phyloP scores from a whole-genome alignment of 2,329 filamentous ascomycete genomes.

The Penicillium hesseltinei region DNA sequence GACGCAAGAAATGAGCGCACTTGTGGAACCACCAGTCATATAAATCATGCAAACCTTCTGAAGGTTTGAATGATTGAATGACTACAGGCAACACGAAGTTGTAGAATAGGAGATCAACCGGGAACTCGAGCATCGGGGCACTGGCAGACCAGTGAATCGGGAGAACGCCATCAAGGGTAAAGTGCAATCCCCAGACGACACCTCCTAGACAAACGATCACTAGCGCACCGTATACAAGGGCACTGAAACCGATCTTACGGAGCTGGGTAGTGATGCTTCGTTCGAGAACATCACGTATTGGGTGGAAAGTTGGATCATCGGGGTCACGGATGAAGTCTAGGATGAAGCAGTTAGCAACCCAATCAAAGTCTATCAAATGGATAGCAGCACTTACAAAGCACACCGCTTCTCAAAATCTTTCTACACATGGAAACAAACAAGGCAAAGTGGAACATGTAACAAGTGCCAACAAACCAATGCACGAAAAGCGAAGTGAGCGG shows the following conservation, averaged over 20 bases:
- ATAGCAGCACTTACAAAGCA: conserved; percentile 67
- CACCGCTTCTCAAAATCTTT: conserved; percentile 92
- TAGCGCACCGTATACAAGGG: conserved; percentile 88
- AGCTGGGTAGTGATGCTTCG: conserved; percentile 88
- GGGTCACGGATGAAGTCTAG: conserved; percentile 94
- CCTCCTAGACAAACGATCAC: conserved; percentile 92
- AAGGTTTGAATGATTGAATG: conserved; percentile 79
- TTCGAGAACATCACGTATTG: conserved; percentile 93
- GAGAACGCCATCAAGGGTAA: conserved; percentile 67
- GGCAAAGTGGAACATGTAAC: conserved; percentile 99
- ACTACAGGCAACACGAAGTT: conserved; percentile 92
- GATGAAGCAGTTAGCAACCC: conserved; percentile 1
- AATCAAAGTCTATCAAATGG: not conserved
- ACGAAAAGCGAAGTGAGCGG: conserved; percentile 92
- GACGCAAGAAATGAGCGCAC: conserved; percentile 73
- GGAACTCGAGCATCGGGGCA: conserved; percentile 89
- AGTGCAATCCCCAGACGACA: conserved; percentile 86
- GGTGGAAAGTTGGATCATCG: conserved; percentile 97
- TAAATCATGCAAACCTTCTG: conserved; percentile 76
- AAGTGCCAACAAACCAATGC: conserved; percentile 98
- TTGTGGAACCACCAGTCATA: conserved; percentile 96
- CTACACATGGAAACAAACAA: conserved; percentile 98
- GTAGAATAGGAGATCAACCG: conserved; percentile 90
- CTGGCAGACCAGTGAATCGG: conserved; percentile 93
- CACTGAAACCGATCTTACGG: conserved; percentile 93